Base-by-base conservation (phyloP, 257 asterid species). In the Oldenlandia corymbosa region DNA sequence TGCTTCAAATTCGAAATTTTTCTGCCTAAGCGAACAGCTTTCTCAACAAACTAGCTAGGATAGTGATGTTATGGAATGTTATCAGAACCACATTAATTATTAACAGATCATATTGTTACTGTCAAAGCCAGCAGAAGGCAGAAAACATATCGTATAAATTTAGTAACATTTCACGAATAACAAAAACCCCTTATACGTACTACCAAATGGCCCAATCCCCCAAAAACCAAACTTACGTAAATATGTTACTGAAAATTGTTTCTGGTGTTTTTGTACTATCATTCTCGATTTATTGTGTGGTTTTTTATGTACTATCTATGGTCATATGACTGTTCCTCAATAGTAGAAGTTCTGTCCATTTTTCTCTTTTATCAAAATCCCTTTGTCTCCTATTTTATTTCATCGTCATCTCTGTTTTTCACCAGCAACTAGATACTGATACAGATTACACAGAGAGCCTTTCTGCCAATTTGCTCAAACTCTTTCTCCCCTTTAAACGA, bases 21-120 rank as follows among this genome's bases (percentile, higher is more conserved):
- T n/a, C n/a, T n/a, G n/a, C n/a, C n/a, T n/a, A n/a, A n/a, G n/a
- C n/a, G n/a, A n/a, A n/a, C n/a, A n/a, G n/a, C n/a, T n/a, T n/a
- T n/a, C 9, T 34, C 39, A 34, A 3, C 9, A 34, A 34, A n/a
- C n/a, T 64, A 48, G 32, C 41, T 55, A 13, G 30, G 52, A 67
- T 52, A 56, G 71, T 30, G 57, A 45, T 67, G 57, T 31, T 46
- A 57, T 56, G 45, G 59, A 57, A 57, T 58, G 61, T 66, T 28
- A 49, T 14, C 68, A 47, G 7, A 47, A 14, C 30, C 13, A 26
- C 45, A 27, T 20, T 59, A 37, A 28, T 46, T n/a, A 28, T 46
- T n/a, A n/a, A 30, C 16, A 45, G 17, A 18, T 31, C 43, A 27
- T 43, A 11, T 30, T 17, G 56, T 58, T 21, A 46, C 66, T 53